These are phyloP conservation scores for Gaertneriomyces sp. DNA, from an alignment of 192 early-diverging fungal species.

Conservation along the genomic window DNA sequence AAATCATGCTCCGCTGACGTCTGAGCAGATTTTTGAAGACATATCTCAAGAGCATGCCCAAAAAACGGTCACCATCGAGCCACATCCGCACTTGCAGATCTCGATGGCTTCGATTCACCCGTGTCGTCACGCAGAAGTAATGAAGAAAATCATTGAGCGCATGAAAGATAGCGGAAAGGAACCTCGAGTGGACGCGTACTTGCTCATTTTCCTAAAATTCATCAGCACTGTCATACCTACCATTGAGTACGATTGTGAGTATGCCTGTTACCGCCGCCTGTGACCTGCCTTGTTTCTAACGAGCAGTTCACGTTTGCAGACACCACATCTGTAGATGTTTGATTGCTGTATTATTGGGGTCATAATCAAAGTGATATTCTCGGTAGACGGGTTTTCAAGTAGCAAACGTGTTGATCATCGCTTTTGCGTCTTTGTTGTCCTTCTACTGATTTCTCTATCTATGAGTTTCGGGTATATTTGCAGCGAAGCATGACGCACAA, in stretches of 20 bases:
- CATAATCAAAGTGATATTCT: too few relatives aligned
- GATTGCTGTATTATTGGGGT: background rate
- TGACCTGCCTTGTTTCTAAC: background rate
- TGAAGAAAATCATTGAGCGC: conserved; percentile 91
- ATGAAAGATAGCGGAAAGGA: conserved; percentile 64
- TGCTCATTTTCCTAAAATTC: conserved; percentile 96
- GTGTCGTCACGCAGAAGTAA: conserved; percentile 97
- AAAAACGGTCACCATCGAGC: conserved; percentile 98
- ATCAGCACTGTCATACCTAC: conserved; percentile 95
- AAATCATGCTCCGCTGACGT: conserved; percentile 74
- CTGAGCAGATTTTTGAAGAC: conserved; percentile 94
- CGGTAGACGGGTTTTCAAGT: too few relatives aligned
- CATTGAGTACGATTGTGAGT: conserved; percentile 89
- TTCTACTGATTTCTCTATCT: too few relatives aligned
- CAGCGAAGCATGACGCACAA: too few relatives aligned
- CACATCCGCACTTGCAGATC: conserved; percentile 87
- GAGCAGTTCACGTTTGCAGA: conserved; percentile 10
- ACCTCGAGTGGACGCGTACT: conserved; percentile 89
- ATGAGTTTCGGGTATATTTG: too few relatives aligned
- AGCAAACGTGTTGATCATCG: too few relatives aligned
- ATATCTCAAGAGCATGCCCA: conserved; percentile 98
- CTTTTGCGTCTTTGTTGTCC: too few relatives aligned
- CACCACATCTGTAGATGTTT: conserved; percentile 32
- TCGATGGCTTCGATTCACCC: conserved; percentile 94
- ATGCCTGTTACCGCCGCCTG: background rate